Conservation (phyloP, 2,329 filamentous ascomycete genomes). For the Pyrenochaeta sp. region DNA sequence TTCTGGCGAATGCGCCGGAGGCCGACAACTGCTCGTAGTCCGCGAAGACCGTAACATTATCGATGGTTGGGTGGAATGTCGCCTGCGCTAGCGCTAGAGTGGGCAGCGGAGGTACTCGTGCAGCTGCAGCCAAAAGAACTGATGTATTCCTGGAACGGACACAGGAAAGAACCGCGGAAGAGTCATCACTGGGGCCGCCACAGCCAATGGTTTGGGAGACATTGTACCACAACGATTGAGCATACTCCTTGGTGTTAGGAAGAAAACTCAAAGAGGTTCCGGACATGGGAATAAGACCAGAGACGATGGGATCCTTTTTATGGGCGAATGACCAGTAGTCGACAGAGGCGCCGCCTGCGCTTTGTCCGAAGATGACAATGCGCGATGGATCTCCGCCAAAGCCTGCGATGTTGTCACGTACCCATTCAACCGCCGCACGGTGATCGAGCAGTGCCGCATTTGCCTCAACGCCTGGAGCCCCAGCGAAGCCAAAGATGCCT, state of each 20-base stretch:
- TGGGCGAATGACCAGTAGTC: conserved; percentile 62
- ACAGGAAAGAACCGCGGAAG: conserved; percentile 44
- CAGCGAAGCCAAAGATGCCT: conserved; percentile 52
- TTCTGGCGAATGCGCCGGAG: conserved; percentile 33
- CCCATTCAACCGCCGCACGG: conserved; percentile 48
- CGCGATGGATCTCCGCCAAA: conserved; percentile 52
- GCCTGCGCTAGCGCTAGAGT: conserved; percentile 33
- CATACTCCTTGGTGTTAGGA: conserved; percentile 35
- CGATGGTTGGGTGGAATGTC: conserved; percentile 42
- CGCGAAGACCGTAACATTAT: conserved; percentile 40
- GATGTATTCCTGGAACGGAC: conserved; percentile 42
- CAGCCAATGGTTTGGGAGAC: conserved; percentile 52
- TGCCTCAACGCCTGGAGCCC: conserved; percentile 43
- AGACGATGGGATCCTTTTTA: conserved; percentile 58
- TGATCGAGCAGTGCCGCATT: conserved; percentile 49
- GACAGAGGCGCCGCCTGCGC: conserved; percentile 51
- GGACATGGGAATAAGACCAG: conserved; percentile 58
- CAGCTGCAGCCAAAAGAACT: conserved; percentile 34
- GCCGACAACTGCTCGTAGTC: conserved; percentile 36
- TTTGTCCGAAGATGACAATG: conserved; percentile 53
- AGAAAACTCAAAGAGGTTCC: conserved; percentile 53
- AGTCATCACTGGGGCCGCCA: conserved; percentile 30
- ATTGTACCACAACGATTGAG: conserved; percentile 43
- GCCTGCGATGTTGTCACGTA: conserved; percentile 50
- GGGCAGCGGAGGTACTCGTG: conserved; percentile 35